phyloP scores from a whole-genome alignment of 805 yeast species.

The Cyberlindnera xishuangbannaensis region DNA sequence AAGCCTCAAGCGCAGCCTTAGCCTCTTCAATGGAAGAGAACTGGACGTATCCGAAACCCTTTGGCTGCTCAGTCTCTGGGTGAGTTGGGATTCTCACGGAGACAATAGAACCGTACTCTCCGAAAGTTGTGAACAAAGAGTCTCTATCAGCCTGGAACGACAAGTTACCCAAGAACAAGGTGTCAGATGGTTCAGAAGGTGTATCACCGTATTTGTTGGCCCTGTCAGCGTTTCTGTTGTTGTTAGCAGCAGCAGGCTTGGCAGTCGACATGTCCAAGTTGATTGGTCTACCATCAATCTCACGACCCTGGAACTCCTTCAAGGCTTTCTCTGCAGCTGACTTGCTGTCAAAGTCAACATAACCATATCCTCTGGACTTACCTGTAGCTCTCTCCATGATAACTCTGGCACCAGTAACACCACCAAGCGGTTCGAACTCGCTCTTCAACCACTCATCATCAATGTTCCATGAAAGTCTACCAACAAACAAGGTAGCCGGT shows the following conservation, averaged over 20 bases:
- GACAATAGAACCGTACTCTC: conserved; percentile 72
- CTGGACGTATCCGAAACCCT: conserved; percentile 98
- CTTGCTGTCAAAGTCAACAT: conserved; percentile 84
- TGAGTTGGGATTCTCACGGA: conserved; percentile 96
- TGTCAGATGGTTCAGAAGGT: conserved; percentile 89
- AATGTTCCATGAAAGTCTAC: conserved; percentile 94
- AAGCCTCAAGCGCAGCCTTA: conserved; percentile 74
- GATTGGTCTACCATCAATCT: conserved; percentile 95
- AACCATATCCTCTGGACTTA: conserved; percentile 95
- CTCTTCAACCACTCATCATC: conserved; percentile 91
- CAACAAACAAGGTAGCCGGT: conserved; percentile 90
- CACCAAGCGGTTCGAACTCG: conserved; percentile 80
- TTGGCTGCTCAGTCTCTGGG: conserved; percentile 98
- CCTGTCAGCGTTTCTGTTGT: conserved; percentile 61
- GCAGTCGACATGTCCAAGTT: conserved; percentile 89
- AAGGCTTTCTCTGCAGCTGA: conserved; percentile 83
- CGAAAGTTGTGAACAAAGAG: conserved; percentile 63
- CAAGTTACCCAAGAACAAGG: conserved; percentile 92
- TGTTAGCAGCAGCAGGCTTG: conserved; percentile 56
- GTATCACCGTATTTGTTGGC: conserved; percentile 88
- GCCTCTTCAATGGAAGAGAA: conserved; percentile 85
- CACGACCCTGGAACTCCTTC: conserved; percentile 80
- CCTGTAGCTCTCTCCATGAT: conserved; percentile 89
- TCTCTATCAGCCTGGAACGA: conserved; percentile 88
- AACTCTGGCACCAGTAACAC: conserved; percentile 85